A percentile compares a stretch with the other conserved stretches of the same genome.
Evolutionary conservation across 371 early-diverging fungal genomes (phyloP).

Genomic region (Chytridium lagenaria): DNA sequence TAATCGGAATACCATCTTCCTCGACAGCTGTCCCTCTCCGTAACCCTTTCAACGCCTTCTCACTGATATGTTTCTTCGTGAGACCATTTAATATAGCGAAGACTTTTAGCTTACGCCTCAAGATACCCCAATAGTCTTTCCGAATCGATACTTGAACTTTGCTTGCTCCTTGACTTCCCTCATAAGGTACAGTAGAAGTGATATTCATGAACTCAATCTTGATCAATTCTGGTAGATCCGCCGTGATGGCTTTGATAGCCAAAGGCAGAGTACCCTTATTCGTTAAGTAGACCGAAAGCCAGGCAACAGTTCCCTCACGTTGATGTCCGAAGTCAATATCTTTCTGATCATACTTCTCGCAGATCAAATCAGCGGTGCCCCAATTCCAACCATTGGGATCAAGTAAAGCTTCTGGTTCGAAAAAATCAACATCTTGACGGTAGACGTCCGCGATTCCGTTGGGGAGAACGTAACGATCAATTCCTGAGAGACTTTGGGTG

Average conservation of each 20-base stretch:
- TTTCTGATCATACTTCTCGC: constrained; percentile 58
- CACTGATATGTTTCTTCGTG: constrained; percentile 11
- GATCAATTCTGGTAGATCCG: constrained; percentile 49
- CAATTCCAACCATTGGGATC: constrained; percentile 43
- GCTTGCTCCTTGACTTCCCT: constrained; percentile 33
- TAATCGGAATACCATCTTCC: constrained; percentile 26
- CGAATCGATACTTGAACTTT: constrained; percentile 21
- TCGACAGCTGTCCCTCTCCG: constrained; percentile 17
- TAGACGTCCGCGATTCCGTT: constrained; percentile 49
- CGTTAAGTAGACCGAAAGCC: constrained; percentile 54
- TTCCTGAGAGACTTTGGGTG: constrained; percentile 48
- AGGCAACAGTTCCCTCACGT: constrained; percentile 57
- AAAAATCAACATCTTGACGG: constrained; percentile 50
- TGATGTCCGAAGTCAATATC: constrained; percentile 59
- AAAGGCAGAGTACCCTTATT: constrained; percentile 65
- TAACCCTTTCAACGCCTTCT: constrained; percentile 1
- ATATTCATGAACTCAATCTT: constrained; percentile 53
- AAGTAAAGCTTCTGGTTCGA: constrained; percentile 56
- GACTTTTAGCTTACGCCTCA: constrained; percentile 51
- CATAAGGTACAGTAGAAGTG: constrained; percentile 54
- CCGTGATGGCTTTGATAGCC: constrained; percentile 48
- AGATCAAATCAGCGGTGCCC: constrained; percentile 60
- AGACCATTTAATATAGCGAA: constrained; percentile 42
- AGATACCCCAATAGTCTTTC: constrained; percentile 57
- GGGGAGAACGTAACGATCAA: constrained; percentile 52